Evolutionary conservation across 352 stramenopile species (phyloP).

Genomic region (Phytopythium delawarense): DNA sequence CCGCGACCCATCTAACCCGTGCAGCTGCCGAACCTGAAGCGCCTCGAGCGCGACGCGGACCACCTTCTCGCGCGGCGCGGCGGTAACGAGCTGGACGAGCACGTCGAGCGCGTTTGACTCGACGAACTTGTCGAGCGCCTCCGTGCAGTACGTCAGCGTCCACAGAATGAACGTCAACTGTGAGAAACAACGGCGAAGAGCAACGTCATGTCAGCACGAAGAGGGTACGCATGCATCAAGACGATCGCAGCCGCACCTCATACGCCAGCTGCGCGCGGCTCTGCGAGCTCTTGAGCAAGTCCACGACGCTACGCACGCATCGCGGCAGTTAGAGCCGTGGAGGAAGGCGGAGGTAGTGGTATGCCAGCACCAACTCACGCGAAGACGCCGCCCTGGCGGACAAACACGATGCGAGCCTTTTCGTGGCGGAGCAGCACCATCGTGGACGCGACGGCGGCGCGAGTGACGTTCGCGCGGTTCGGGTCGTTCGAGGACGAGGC

Average conservation of each 20-base stretch:
- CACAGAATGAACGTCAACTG: slow-evolving; percentile 96
- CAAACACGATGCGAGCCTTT: slow-evolving; percentile 88
- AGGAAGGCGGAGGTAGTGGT: not conserved
- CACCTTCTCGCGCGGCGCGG: slow-evolving; percentile 96
- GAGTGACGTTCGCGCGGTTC: slow-evolving; percentile 68
- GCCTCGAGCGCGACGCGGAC: slow-evolving; percentile 93
- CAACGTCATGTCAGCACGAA: not conserved
- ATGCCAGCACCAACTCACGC: slow-evolving; percentile 48
- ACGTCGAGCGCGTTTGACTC: slow-evolving; percentile 57
- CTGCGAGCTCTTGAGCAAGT: slow-evolving; percentile 74
- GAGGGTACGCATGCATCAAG: not conserved
- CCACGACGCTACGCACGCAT: slow-evolving; percentile 40
- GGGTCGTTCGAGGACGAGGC: slow-evolving; percentile 52
- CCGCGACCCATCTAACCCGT: not conserved
- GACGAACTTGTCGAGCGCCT: slow-evolving; percentile 79
- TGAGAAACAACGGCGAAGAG: not conserved
- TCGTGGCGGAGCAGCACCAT: slow-evolving; percentile 90
- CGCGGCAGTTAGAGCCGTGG: not conserved
- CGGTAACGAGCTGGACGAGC: slow-evolving; percentile 80
- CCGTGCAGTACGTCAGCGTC: slow-evolving; percentile 92
- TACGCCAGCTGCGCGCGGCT: slow-evolving; percentile 94
- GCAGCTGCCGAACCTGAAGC: slow-evolving; percentile 54
- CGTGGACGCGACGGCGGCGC: slow-evolving; percentile 88
- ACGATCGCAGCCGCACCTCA: slow-evolving; percentile 36
- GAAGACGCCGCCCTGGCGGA: slow-evolving; percentile 87